These are phyloP conservation scores for Tremella mesenterica DNA, from an alignment of 768 basidiomycete species.

Conservation along the genomic window DNA sequence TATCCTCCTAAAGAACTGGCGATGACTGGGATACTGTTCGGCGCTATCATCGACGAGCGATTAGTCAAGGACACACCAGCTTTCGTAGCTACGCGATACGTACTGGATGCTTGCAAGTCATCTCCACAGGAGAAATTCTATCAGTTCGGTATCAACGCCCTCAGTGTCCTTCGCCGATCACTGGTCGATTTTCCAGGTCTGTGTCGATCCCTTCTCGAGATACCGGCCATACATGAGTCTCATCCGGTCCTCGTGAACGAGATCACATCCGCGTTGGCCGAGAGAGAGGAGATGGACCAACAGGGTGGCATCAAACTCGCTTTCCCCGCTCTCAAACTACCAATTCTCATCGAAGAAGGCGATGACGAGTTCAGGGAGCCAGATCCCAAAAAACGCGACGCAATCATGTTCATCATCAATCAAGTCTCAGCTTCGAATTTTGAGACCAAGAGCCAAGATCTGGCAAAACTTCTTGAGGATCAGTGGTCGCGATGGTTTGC, in stretches of 20 bases:
- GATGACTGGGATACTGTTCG: constrained; percentile 94
- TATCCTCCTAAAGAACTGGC: constrained; percentile 87
- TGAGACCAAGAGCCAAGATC: constrained; percentile 74
- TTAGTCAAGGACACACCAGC: constrained; percentile 90
- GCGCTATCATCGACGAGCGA: constrained; percentile 86
- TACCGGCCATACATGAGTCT: constrained; percentile 75
- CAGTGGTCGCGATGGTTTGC: constrained; percentile 90
- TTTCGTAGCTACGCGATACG: constrained; percentile 91
- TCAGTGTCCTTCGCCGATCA: constrained; percentile 75
- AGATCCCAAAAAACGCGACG: constrained; percentile 79
- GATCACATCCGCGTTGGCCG: constrained; percentile 61
- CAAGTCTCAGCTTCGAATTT: constrained; percentile 93
- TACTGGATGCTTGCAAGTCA: constrained; percentile 85
- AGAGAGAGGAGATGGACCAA: constrained; percentile 46
- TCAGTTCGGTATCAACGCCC: constrained; percentile 87
- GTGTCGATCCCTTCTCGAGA: constrained; percentile 76
- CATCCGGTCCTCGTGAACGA: constrained; percentile 69
- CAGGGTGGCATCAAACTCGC: constrained; percentile 41
- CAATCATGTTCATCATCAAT: constrained; percentile 94
- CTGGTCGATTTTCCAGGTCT: constrained; percentile 86
- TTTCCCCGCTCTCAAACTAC: constrained; percentile 34
- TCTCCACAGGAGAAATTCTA: constrained; percentile 70
- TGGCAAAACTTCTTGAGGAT: constrained; percentile 74
- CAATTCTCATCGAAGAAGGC: constrained; percentile 35
- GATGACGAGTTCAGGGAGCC: constrained; percentile 60